phyloP scores from a whole-genome alignment of 345 rosid species.

The Bruguiera sexangula region DNA sequence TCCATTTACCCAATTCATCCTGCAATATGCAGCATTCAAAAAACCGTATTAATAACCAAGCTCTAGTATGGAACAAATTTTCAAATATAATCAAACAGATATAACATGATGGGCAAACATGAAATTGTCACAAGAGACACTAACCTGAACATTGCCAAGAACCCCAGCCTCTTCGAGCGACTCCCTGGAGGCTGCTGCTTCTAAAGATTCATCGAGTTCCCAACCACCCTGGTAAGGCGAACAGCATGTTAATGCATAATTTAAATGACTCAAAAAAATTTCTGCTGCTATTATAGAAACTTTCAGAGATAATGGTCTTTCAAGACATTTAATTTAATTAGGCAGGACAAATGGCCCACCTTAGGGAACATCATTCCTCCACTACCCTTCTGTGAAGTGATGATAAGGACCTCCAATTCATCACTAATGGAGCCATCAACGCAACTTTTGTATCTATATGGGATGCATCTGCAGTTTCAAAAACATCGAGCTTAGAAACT shows the following conservation, averaged over 20 bases:
- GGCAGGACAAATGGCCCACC: conserved; percentile 30
- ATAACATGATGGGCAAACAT: too few relatives aligned
- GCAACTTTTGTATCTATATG: conserved; percentile 50
- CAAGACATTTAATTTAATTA: too few relatives aligned
- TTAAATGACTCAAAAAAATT: not conserved
- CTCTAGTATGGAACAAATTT: too few relatives aligned
- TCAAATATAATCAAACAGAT: too few relatives aligned
- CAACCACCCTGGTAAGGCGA: conserved; percentile 66
- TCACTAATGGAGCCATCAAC: conserved; percentile 31
- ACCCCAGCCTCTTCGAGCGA: conserved; percentile 88
- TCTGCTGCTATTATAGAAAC: too few relatives aligned
- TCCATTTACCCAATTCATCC: conserved; percentile 76
- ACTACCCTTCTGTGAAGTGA: conserved; percentile 72
- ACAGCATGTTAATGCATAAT: not conserved
- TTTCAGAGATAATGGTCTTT: too few relatives aligned
- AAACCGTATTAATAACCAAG: not conserved
- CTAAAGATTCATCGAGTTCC: conserved; percentile 82
- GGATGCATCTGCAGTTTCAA: conserved; percentile 57
- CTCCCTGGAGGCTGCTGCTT: conserved; percentile 77
- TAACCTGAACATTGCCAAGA: conserved; percentile 67
- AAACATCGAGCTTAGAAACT: not conserved
- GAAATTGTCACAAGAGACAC: not conserved
- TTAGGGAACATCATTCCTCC: conserved; percentile 85
- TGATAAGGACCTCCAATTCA: conserved; percentile 66
- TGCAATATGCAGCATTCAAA: conserved; percentile 22